phyloP scores from a whole-genome alignment of 2,329 filamentous ascomycete species.

The Hypomyces rosellus region DNA sequence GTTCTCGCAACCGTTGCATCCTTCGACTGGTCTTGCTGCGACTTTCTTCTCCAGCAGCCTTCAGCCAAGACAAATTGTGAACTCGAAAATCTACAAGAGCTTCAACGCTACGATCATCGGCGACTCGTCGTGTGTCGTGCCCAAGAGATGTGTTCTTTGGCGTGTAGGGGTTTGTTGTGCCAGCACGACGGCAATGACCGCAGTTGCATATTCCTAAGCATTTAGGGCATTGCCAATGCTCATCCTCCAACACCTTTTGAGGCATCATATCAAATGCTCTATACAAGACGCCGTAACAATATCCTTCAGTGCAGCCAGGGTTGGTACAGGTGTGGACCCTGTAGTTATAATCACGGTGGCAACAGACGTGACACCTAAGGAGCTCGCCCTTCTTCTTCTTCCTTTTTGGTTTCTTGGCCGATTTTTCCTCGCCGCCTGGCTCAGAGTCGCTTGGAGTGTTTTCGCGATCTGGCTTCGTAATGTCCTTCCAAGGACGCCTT shows the following conservation, averaged over 20 bases:
- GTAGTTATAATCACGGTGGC: conserved; percentile 72
- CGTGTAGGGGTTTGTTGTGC: conserved; percentile 69
- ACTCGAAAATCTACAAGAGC: conserved; percentile 83
- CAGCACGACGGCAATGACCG: conserved; percentile 61
- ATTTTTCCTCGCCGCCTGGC: conserved; percentile 53
- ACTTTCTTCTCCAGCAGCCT: conserved; percentile 50
- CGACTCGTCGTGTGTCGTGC: conserved; percentile 83
- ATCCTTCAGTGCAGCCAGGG: conserved; percentile 63
- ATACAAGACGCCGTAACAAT: conserved; percentile 91
- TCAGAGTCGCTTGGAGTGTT: conserved; percentile 45
- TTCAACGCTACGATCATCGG: conserved; percentile 86
- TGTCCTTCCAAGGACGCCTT: conserved; percentile 74
- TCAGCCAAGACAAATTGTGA: conserved; percentile 82
- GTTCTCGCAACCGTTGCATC: conserved; percentile 50
- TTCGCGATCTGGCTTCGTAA: conserved; percentile 53
- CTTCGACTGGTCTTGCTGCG: conserved; percentile 51
- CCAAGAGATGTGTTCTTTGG: conserved; percentile 84
- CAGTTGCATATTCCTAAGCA: conserved; percentile 86
- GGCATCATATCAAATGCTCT: conserved; percentile 89
- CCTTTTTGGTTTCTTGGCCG: conserved; percentile 54
- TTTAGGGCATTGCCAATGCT: conserved; percentile 82
- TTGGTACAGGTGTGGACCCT: conserved; percentile 75
- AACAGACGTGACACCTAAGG: conserved; percentile 74
- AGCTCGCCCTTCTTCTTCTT: conserved; percentile 50
- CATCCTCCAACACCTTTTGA: conserved; percentile 70